Percentiles rank a stretch among this genome's conserved stretches.
Conservation (phyloP, 169 alveolate species). For the Plasmodium sp. region DNA sequence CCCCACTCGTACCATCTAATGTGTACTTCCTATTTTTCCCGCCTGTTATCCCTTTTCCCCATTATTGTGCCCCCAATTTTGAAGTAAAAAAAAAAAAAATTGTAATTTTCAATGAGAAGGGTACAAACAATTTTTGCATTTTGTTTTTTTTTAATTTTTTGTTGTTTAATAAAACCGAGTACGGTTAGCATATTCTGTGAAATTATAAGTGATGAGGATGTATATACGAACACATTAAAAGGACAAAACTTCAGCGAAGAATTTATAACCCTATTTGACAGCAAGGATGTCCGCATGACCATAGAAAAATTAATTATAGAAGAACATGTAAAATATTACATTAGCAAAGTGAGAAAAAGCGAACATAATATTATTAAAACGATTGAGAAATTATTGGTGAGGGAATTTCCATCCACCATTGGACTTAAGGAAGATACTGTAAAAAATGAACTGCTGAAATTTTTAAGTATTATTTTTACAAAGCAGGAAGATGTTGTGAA, state of each 20-base stretch:
- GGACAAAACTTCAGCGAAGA: neutral
- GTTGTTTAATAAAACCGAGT: neutral
- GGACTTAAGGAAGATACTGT: neutral
- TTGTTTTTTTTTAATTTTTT: neutral
- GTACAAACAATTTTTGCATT: neutral
- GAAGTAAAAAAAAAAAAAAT: neutral
- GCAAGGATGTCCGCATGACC: neutral
- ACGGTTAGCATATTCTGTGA: neutral
- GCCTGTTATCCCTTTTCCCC: neutral
- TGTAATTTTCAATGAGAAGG: conserved; percentile 6
- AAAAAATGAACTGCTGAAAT: neutral
- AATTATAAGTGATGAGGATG: neutral
- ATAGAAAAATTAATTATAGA: neutral
- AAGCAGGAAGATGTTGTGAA: neutral
- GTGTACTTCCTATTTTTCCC: neutral
- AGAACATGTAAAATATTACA: conserved; percentile 12
- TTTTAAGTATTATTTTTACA: conserved; percentile 8
- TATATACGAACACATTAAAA: neutral
- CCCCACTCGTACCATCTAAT: neutral
- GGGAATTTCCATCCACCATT: neutral
- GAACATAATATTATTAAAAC: neutral
- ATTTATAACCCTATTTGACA: conserved; percentile 7
- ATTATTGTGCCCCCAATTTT: neutral
- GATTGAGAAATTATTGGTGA: neutral
- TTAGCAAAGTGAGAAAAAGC: neutral